Conservation (phyloP, 2,329 filamentous ascomycete genomes). For the Fusarium sp. region DNA sequence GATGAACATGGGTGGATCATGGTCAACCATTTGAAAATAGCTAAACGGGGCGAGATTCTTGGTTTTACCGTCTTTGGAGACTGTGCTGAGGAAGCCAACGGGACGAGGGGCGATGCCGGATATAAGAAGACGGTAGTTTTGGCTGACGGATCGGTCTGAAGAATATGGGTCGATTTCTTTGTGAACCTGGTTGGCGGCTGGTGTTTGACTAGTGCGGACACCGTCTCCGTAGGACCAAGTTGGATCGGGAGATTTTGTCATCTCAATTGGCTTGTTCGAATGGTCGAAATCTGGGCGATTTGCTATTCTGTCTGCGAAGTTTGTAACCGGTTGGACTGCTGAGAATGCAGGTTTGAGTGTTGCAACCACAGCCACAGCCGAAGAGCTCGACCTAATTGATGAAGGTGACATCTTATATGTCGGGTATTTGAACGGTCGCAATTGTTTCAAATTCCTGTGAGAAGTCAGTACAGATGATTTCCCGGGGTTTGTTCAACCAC, state of each 20-base stretch:
- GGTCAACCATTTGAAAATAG: constrained; percentile 85
- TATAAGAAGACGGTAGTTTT: constrained; percentile 90
- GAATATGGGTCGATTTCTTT: constrained; percentile 83
- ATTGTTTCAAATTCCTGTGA: too few relatives aligned
- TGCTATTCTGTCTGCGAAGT: constrained; percentile 43
- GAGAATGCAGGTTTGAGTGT: constrained; percentile 36
- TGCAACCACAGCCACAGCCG: constrained; percentile 1
- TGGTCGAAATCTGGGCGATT: constrained; percentile 44
- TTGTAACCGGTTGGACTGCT: constrained; percentile 38
- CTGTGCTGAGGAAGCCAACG: constrained; percentile 70
- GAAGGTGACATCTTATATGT: background rate
- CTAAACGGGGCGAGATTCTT: constrained; percentile 87
- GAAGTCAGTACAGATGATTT: too few relatives aligned
- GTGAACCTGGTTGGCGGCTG: constrained; percentile 57
- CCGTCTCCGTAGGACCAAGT: constrained; percentile 61
- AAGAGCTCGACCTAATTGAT: constrained; percentile 23
- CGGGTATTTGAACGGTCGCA: too few relatives aligned
- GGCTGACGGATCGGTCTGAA: constrained; percentile 71
- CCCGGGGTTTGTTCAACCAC: too few relatives aligned
- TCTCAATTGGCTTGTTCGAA: constrained; percentile 31
- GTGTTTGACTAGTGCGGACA: constrained; percentile 36
- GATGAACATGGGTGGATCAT: constrained; percentile 88
- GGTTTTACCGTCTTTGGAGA: constrained; percentile 66
- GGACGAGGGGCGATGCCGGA: constrained; percentile 83
- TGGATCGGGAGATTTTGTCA: constrained; percentile 55